phyloP scores from a whole-genome alignment of 1,139 yeast genomes.

The Petasospora rhodanensis region DNA sequence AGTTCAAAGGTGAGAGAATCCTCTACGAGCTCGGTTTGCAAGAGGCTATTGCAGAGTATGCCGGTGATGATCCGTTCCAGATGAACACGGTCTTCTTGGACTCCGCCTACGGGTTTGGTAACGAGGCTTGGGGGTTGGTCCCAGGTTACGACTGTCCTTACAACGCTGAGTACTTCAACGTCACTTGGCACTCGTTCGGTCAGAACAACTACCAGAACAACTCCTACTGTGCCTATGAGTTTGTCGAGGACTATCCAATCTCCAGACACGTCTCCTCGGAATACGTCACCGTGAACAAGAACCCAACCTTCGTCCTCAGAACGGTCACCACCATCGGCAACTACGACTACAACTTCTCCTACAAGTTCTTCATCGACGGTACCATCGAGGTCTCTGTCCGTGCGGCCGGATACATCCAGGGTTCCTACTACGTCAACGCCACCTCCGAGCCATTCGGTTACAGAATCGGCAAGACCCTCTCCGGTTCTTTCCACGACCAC shows the following conservation, averaged over 20 bases:
- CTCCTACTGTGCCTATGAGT: constrained; percentile 26
- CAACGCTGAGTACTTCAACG: constrained; percentile 25
- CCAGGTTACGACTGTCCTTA: constrained; percentile 27
- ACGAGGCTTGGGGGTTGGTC: constrained; percentile 24
- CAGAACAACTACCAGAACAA: constrained; percentile 21
- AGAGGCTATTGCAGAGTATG: constrained; percentile 27
- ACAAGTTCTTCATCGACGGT: constrained; percentile 25
- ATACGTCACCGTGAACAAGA: constrained; percentile 19
- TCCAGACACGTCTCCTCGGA: constrained; percentile 22
- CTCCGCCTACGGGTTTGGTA: constrained; percentile 25
- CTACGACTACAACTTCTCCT: constrained; percentile 26
- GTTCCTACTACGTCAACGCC: constrained; percentile 23
- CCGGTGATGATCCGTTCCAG: constrained; percentile 28
- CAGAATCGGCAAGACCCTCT: constrained; percentile 19
- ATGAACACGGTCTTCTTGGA: constrained; percentile 23
- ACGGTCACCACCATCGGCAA: constrained; percentile 25
- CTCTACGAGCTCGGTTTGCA: constrained; percentile 24
- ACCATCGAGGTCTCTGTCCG: constrained; percentile 25
- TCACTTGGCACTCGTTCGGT: constrained; percentile 23
- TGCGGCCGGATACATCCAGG: constrained; percentile 28
- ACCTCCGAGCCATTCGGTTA: constrained; percentile 22
- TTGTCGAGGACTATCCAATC: constrained; percentile 23
- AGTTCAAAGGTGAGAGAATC: constrained; percentile 27
- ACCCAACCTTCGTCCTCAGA: constrained; percentile 24
- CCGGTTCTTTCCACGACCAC: constrained; percentile 28